Percentiles rank a stretch among this genome's conserved stretches.
Conservation (phyloP, 2,329 filamentous ascomycete species). For the Ceratocystis colombiana region DNA sequence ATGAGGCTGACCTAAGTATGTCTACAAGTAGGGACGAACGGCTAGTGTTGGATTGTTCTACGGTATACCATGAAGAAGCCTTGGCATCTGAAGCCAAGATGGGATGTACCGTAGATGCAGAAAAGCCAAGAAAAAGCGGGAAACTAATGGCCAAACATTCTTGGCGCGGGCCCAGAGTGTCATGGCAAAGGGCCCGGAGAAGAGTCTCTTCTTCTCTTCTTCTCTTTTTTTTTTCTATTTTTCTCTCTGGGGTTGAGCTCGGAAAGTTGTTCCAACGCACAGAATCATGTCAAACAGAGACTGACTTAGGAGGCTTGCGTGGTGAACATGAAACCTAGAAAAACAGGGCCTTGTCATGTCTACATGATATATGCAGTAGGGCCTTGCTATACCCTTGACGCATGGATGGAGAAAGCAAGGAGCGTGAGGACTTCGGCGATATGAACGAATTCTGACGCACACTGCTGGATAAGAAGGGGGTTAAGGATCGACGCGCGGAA, state of each 20-base stretch:
- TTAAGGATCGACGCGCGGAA: neutral
- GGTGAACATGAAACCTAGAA: neutral
- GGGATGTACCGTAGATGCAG: neutral
- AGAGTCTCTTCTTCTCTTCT: neutral
- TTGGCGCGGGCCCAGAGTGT: neutral
- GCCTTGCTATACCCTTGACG: neutral
- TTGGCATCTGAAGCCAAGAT: constrained; percentile 12
- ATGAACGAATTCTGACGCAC: neutral
- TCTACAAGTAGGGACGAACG: neutral
- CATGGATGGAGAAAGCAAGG: too few species aligned
- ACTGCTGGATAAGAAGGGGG: neutral
- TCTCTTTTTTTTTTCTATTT: neutral
- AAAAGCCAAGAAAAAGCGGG: constrained; percentile 1
- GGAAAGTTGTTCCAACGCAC: neutral
- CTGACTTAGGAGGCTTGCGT: neutral
- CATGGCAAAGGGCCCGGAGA: neutral
- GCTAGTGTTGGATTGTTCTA: neutral
- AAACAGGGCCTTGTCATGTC: neutral
- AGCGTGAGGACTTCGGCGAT: neutral
- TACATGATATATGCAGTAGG: neutral
- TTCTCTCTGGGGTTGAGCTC: neutral
- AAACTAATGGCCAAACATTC: neutral
- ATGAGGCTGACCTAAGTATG: neutral
- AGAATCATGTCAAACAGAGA: neutral
- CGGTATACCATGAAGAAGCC: neutral